Evolutionary conservation across 352 stramenopile genomes (phyloP).

Genomic region (Phytophthora capsici): DNA sequence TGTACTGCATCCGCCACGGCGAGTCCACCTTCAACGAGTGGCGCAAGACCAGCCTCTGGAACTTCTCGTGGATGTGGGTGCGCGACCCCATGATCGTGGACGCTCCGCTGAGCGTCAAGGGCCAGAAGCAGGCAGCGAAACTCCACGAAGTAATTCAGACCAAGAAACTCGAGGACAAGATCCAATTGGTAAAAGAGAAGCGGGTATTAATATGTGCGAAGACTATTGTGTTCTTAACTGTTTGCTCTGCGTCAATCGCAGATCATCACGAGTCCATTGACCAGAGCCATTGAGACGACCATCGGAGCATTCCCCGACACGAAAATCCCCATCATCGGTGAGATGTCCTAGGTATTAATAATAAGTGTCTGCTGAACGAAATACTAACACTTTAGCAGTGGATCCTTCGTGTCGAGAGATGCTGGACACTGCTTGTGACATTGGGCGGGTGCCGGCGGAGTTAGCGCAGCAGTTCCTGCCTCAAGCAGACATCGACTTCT

Average conservation of each 20-base stretch:
- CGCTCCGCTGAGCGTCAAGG: constrained; percentile 74
- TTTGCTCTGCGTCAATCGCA: constrained; percentile 17
- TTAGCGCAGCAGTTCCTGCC: constrained; percentile 44
- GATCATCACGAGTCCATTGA: constrained; percentile 87
- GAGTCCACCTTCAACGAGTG: constrained; percentile 91
- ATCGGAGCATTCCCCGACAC: constrained; percentile 61
- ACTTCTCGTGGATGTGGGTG: constrained; percentile 88
- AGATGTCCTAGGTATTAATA: background rate
- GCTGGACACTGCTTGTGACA: constrained; percentile 86
- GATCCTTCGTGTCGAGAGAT: constrained; percentile 80
- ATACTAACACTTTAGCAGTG: constrained; percentile 44
- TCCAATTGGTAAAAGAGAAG: constrained; percentile 62
- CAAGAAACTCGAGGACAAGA: constrained; percentile 56
- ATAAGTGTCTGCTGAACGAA: background rate
- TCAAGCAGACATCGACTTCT: constrained; percentile 48
- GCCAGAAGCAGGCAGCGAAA: constrained; percentile 62
- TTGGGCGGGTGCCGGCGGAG: constrained; percentile 64
- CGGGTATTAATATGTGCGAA: no score
- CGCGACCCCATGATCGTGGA: constrained; percentile 89
- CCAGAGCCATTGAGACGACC: constrained; percentile 84
- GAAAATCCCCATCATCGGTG: constrained; percentile 67
- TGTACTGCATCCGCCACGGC: constrained; percentile 89
- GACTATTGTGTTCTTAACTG: no score
- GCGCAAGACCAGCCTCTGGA: constrained; percentile 76
- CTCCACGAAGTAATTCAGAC: constrained; percentile 49